phyloP scores from a whole-genome alignment of 768 basidiomycete species.

The Gloeopeniophorella convolvens region DNA sequence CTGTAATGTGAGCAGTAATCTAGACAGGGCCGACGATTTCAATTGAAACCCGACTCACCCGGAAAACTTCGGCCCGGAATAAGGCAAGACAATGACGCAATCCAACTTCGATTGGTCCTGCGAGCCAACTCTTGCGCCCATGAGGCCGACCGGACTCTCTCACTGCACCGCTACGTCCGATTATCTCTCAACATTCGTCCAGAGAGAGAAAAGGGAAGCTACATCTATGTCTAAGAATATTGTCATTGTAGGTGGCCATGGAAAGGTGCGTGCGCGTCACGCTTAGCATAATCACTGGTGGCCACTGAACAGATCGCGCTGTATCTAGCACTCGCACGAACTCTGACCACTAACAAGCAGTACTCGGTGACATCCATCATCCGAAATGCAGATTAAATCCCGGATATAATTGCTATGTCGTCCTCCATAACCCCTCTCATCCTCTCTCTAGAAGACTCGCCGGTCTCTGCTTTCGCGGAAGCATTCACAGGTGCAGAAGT shows the following conservation, averaged over 20 bases:
- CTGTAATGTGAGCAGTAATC: too few species aligned
- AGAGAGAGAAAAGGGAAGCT: too few species aligned
- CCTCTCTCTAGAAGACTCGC: conserved; percentile 50
- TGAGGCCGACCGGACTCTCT: too few species aligned
- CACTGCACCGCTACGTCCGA: too few species aligned
- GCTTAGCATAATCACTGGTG: too few species aligned
- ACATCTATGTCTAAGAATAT: conserved; percentile 28
- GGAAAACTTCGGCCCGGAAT: too few species aligned
- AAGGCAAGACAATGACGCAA: too few species aligned
- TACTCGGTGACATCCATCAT: conserved; percentile 51
- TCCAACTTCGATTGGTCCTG: too few species aligned
- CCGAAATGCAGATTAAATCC: conserved; percentile 39
- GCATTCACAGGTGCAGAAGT: conserved; percentile 34
- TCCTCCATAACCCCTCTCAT: conserved; percentile 40
- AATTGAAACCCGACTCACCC: too few species aligned
- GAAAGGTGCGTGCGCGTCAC: conserved; percentile 33
- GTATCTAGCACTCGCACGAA: conserved; percentile 46
- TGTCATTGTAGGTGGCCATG: conserved; percentile 48
- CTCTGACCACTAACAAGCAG: conserved; percentile 34
- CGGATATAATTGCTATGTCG: conserved; percentile 38
- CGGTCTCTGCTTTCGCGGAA: conserved; percentile 38
- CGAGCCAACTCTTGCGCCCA: too few species aligned
- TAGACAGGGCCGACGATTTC: too few species aligned
- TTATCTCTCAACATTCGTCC: too few species aligned
- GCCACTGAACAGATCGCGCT: conserved; percentile 44